Evolutionary conservation across 805 yeast genomes (phyloP).

Genomic region (Candida incommunis): DNA sequence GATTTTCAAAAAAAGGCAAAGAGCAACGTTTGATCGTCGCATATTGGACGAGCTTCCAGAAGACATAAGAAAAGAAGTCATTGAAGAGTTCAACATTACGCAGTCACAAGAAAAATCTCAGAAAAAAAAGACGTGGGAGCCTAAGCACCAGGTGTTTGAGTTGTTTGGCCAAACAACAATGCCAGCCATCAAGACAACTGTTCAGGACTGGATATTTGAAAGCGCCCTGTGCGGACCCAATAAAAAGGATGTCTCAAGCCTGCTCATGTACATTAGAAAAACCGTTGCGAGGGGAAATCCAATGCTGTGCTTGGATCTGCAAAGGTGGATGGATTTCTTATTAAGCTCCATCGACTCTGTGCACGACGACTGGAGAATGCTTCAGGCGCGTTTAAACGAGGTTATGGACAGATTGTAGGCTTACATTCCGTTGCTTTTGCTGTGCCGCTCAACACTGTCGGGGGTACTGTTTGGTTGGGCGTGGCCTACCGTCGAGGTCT

Average conservation of each 20-base stretch:
- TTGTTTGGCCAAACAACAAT: neutral
- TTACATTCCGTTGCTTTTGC: no score
- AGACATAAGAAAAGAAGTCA: constrained; percentile 49
- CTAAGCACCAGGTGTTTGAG: neutral
- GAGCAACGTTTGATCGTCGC: constrained; percentile 39
- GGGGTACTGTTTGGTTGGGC: no score
- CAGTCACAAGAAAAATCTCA: neutral
- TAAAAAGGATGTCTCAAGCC: neutral
- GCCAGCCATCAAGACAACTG: neutral
- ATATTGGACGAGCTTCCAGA: constrained; percentile 53
- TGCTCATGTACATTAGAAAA: neutral
- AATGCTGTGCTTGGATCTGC: neutral
- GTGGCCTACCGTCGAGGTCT: no score
- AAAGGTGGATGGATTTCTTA: neutral
- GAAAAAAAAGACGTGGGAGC: neutral
- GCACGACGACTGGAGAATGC: neutral
- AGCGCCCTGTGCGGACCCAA: neutral
- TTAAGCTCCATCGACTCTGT: neutral
- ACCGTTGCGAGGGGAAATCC: neutral
- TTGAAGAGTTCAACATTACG: constrained; percentile 2
- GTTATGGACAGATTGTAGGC: no score
- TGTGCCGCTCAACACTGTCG: no score
- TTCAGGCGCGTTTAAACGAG: no score
- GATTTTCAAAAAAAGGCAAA: constrained; percentile 13
- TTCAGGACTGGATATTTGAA: neutral